A percentile compares a stretch with the other conserved stretches of the same genome.
These are phyloP conservation scores for Nidula microcarpa DNA, from an alignment of 768 basidiomycete genomes.

Conservation along the genomic window DNA sequence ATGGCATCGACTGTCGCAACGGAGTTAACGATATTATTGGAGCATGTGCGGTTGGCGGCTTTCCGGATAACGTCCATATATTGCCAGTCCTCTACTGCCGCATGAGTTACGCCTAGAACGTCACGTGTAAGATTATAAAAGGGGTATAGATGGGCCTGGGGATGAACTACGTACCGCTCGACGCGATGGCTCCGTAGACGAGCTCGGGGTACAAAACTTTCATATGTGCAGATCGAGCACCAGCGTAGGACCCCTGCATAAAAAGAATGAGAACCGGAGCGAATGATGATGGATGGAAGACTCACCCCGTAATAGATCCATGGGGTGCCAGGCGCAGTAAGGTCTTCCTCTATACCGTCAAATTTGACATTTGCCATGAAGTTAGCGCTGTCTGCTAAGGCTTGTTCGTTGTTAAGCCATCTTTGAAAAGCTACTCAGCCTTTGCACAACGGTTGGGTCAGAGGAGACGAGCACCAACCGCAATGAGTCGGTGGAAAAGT, in stretches of 20 bases:
- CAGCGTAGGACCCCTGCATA: constrained; percentile 80
- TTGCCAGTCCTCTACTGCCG: constrained; percentile 77
- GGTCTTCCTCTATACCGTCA: constrained; percentile 61
- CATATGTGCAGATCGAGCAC: constrained; percentile 92
- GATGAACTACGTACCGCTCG: constrained; percentile 53
- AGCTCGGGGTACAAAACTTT: constrained; percentile 81
- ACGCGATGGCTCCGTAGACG: constrained; percentile 88
- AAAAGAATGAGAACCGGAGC: constrained; percentile 4
- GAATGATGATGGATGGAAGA: not conserved
- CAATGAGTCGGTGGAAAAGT: constrained; percentile 80
- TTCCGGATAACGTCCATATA: constrained; percentile 82
- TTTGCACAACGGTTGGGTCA: no score
- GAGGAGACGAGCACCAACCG: constrained; percentile 37
- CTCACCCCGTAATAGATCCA: constrained; percentile 94
- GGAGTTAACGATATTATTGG: constrained; percentile 51
- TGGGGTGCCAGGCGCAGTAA: constrained; percentile 72
- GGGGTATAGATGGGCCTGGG: not conserved
- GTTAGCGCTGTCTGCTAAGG: constrained; percentile 87
- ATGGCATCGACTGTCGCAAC: constrained; percentile 61
- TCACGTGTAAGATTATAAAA: not conserved
- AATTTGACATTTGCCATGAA: constrained; percentile 86
- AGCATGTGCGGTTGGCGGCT: constrained; percentile 63
- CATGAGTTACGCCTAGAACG: constrained; percentile 75
- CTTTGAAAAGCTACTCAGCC: constrained; percentile 26
- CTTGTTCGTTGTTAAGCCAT: constrained; percentile 87